Evolutionary conservation across 805 yeast genomes (phyloP).

Genomic region (Lipomyces japonicus): DNA sequence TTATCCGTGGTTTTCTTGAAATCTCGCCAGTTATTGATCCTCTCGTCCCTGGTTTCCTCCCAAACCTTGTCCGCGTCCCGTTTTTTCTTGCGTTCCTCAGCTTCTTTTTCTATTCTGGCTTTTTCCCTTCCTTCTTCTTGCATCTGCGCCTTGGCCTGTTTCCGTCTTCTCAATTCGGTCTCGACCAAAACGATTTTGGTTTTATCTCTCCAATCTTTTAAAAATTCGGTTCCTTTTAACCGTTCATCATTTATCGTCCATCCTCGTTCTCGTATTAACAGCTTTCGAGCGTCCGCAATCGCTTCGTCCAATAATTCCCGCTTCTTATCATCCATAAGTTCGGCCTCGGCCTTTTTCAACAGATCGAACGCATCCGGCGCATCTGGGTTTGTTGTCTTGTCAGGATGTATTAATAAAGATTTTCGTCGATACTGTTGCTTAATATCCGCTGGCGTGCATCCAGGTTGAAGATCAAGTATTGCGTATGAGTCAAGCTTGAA

Average conservation of each 20-base stretch:
- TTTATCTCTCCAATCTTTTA: constrained; percentile 43
- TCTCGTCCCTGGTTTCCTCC: constrained; percentile 57
- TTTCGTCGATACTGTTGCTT: constrained; percentile 52
- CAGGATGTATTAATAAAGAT: constrained; percentile 67
- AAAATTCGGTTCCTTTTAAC: constrained; percentile 39
- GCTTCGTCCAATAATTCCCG: constrained; percentile 45
- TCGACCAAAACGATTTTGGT: constrained; percentile 47
- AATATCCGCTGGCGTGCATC: constrained; percentile 42
- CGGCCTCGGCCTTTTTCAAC: constrained; percentile 53
- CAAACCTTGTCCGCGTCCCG: constrained; percentile 47
- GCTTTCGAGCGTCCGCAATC: constrained; percentile 44
- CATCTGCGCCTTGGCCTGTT: constrained; percentile 43
- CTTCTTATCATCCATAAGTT: constrained; percentile 40
- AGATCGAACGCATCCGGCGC: constrained; percentile 64
- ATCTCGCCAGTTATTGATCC: constrained; percentile 60
- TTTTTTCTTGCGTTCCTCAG: constrained; percentile 38
- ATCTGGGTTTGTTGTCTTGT: constrained; percentile 51
- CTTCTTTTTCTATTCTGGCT: constrained; percentile 38
- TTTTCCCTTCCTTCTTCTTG: constrained; percentile 42
- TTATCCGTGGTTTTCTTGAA: constrained; percentile 46
- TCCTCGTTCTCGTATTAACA: constrained; percentile 40
- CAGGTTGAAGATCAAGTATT: constrained; percentile 48
- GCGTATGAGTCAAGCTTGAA: constrained; percentile 54
- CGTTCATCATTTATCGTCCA: constrained; percentile 43
- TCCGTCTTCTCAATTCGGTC: constrained; percentile 44